These are phyloP conservation scores for Coriolopsis trogii DNA, from an alignment of 1,284 basidiomycete genomes.

Conservation along the genomic window DNA sequence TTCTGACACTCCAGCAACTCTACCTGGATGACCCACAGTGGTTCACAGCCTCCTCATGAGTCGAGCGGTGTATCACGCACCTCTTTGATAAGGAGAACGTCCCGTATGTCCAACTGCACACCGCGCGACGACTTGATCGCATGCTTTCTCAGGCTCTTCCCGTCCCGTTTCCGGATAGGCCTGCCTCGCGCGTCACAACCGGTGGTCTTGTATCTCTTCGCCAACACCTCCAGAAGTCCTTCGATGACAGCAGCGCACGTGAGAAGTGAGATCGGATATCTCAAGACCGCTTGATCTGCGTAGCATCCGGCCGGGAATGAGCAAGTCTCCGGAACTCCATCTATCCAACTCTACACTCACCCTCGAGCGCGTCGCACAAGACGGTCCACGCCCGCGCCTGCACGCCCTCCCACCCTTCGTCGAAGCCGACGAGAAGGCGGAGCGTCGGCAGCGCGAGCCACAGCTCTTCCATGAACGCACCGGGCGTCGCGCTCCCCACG, in stretches of 20 bases:
- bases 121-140: constrained; percentile 39
- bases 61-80: constrained; percentile 1
- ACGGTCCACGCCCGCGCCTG: constrained; percentile 51
- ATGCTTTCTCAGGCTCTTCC: constrained; percentile 24
- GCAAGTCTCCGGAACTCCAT: not conserved
- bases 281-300: constrained; percentile 52
- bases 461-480: constrained; percentile 57
- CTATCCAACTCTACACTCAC: constrained; percentile 37
- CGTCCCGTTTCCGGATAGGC: constrained; percentile 18
- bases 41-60: not conserved
- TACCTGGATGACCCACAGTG: not conserved
- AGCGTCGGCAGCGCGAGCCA: constrained; percentile 57
- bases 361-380: constrained; percentile 48
- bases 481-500: constrained; percentile 56
- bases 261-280: constrained; percentile 52
- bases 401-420: constrained; percentile 46
- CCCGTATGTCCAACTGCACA: constrained; percentile 46
- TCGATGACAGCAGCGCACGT: constrained; percentile 52
- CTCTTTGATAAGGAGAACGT: constrained; percentile 11
- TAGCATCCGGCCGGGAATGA: not conserved
- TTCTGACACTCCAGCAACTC: constrained; percentile 9
- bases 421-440: constrained; percentile 41
- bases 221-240: constrained; percentile 42
- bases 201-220: constrained; percentile 35
- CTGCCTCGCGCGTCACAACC: constrained; percentile 29